A percentile compares a stretch with the other conserved stretches of the same genome.
phyloP scores from a whole-genome alignment of 148 eudicot genomes.

The Polygonum aviculare region DNA sequence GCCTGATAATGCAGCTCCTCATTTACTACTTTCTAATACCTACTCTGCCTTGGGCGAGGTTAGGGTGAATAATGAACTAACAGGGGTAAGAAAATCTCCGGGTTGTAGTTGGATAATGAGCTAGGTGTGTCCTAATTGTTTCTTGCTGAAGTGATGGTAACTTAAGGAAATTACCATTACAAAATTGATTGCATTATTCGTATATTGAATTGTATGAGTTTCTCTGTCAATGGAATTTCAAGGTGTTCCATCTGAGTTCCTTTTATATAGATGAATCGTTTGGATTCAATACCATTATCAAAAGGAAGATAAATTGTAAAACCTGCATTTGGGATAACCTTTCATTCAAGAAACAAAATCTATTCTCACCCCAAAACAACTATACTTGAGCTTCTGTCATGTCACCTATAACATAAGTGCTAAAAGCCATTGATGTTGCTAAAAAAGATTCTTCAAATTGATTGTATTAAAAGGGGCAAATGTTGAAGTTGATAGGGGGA shows the following conservation, averaged over 20 bases:
- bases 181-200: too few species aligned
- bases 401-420: too few species aligned
- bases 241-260: not conserved
- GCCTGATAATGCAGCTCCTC: constrained; percentile 35
- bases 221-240: not conserved
- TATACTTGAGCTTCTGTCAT: too few species aligned
- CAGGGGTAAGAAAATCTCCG: constrained; percentile 42
- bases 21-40: constrained; percentile 59
- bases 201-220: not conserved
- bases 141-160: not conserved
- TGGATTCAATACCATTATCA: not conserved
- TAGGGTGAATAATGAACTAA: constrained; percentile 28
- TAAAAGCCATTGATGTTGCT: not conserved
- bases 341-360: not conserved
- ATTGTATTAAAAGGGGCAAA: too few species aligned
- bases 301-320: too few species aligned
- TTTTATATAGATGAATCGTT: not conserved
- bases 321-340: too few species aligned
- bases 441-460: not conserved
- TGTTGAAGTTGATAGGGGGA: not conserved
- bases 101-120: constrained; percentile 56
- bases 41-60: constrained; percentile 36
- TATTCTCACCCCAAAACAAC: too few species aligned
- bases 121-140: not conserved
- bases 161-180: too few species aligned